Conservation (phyloP, 441 rosid genomes). For the Daphne laureola region DNA sequence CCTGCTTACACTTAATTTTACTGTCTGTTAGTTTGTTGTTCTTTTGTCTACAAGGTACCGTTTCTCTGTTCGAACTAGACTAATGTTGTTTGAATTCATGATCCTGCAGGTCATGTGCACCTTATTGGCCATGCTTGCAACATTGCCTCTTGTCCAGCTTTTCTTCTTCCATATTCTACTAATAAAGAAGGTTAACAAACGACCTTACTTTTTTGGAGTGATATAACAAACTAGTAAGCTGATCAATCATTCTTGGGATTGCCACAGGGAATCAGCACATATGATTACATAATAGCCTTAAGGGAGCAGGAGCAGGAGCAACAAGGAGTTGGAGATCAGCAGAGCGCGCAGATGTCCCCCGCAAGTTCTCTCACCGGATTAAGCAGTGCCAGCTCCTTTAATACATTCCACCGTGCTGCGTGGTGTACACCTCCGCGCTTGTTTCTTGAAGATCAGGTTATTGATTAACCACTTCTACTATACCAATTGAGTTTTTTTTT, state of each 20-base stretch:
- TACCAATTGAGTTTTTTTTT: background rate
- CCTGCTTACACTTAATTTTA: background rate
- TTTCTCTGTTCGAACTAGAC: background rate
- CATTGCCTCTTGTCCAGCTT: slow-evolving; percentile 86
- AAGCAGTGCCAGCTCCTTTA: slow-evolving; percentile 95
- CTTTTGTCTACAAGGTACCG: no score
- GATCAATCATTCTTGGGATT: slow-evolving; percentile 6
- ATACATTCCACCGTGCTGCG: slow-evolving; percentile 86
- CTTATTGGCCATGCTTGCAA: slow-evolving; percentile 87
- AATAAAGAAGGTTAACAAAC: slow-evolving; percentile 60
- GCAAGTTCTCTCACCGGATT: slow-evolving; percentile 93
- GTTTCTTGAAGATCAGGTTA: slow-evolving; percentile 94
- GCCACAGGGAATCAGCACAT: slow-evolving; percentile 85
- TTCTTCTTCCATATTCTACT: slow-evolving; percentile 96
- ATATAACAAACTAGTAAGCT: background rate
- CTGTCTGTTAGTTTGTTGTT: background rate
- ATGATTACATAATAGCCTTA: slow-evolving; percentile 91
- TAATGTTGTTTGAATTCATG: slow-evolving; percentile 1
- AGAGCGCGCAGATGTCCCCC: slow-evolving; percentile 92
- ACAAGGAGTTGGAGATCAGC: slow-evolving; percentile 81
- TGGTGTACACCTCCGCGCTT: slow-evolving; percentile 99
- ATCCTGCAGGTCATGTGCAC: slow-evolving; percentile 72
- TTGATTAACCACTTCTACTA: background rate
- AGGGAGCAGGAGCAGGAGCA: slow-evolving; percentile 95
- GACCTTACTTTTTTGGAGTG: background rate